phyloP scores from a whole-genome alignment of 352 stramenopile genomes.

The Globisporangium polare region DNA sequence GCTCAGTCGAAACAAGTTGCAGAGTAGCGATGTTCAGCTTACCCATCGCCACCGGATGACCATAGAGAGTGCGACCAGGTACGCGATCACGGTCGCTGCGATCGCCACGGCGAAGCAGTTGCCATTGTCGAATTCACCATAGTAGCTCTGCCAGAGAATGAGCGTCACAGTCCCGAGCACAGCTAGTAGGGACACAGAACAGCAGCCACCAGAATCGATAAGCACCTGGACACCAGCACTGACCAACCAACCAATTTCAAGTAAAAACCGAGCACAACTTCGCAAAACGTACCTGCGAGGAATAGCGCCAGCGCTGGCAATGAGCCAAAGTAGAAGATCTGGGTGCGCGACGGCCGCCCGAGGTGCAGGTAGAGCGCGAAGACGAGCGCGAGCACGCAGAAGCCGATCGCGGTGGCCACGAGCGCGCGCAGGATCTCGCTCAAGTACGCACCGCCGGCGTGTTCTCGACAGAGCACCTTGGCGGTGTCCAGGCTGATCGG shows the following conservation, averaged over 20 bases:
- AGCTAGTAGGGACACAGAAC: slow-evolving; percentile 18
- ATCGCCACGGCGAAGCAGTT: slow-evolving; percentile 69
- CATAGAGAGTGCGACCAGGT: slow-evolving; percentile 65
- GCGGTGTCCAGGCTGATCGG: slow-evolving; percentile 18
- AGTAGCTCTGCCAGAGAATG: slow-evolving; percentile 55
- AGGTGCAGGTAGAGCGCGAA: slow-evolving; percentile 64
- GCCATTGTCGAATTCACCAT: slow-evolving; percentile 56
- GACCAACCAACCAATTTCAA: not conserved
- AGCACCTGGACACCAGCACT: not conserved
- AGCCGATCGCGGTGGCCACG: slow-evolving; percentile 43
- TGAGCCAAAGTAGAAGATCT: slow-evolving; percentile 55
- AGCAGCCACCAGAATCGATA: not conserved
- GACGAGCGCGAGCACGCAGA: slow-evolving; percentile 36
- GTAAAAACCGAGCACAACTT: not conserved
- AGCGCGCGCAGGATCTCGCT: slow-evolving; percentile 36
- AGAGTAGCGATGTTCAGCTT: not conserved
- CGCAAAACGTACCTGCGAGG: slow-evolving; percentile 23
- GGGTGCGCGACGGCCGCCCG: slow-evolving; percentile 48
- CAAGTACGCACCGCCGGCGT: slow-evolving; percentile 24
- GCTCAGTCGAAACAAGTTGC: not conserved
- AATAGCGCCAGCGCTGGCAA: slow-evolving; percentile 55
- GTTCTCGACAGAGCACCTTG: slow-evolving; percentile 31
- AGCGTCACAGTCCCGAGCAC: slow-evolving; percentile 42
- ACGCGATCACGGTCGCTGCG: slow-evolving; percentile 68
- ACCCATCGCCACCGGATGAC: slow-evolving; percentile 73